phyloP scores from a whole-genome alignment of 1,284 basidiomycete species.

The Coniophora puteana region DNA sequence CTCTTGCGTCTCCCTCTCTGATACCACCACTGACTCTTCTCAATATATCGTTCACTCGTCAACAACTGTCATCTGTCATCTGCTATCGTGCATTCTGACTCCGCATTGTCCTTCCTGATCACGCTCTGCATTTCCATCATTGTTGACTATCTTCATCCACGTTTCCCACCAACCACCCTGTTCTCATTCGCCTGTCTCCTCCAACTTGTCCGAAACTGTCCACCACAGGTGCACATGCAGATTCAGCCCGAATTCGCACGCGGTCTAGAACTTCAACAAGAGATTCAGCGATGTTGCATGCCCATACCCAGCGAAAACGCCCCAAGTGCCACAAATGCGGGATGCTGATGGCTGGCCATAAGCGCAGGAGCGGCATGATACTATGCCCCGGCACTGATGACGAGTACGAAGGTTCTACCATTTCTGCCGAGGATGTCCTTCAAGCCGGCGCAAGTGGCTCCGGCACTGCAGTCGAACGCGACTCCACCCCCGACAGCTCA shows the following conservation, averaged over 20 bases:
- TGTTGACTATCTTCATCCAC: too few relatives aligned
- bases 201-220: slow-evolving; percentile 4
- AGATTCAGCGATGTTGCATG: slow-evolving; percentile 1
- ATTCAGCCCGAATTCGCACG: too few relatives aligned
- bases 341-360: slow-evolving; percentile 30
- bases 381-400: slow-evolving; percentile 24
- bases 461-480: slow-evolving; percentile 7
- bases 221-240: neutral
- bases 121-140: too few relatives aligned
- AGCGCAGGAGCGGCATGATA: slow-evolving; percentile 25
- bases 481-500: slow-evolving; percentile 25
- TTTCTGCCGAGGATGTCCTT: neutral
- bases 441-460: neutral
- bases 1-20: too few relatives aligned
- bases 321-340: slow-evolving; percentile 31
- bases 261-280: too few relatives aligned
- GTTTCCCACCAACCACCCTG: too few relatives aligned
- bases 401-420: slow-evolving; percentile 11
- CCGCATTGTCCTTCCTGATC: too few relatives aligned
- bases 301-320: slow-evolving; percentile 19
- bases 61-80: too few relatives aligned
- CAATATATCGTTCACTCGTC: too few relatives aligned
- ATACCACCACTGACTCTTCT: too few relatives aligned
- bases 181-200: too few relatives aligned
- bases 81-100: too few relatives aligned